Base-by-base conservation (phyloP, 1,284 basidiomycete genomes). In the Pyrrhoderma lamaoense region DNA sequence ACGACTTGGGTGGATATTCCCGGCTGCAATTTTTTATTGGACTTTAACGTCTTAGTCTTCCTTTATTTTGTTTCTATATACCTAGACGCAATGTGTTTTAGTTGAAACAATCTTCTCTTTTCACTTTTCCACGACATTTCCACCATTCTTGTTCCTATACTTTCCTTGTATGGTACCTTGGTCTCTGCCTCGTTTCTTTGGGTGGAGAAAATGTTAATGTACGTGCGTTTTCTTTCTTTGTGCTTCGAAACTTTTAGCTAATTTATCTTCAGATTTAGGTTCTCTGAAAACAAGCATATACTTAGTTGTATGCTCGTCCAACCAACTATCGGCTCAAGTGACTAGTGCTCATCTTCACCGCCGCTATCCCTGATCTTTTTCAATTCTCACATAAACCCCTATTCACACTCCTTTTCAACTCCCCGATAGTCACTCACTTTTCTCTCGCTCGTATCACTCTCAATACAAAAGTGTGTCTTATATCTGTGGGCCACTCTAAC, bases 31-130 rank as follows among this genome's bases (percentile, higher is more conserved):
- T 23, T 19, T 18, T 27, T 46, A n/a, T 52, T 31, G 31, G 45
- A 27, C 51, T 52, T 35, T 44, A n/a, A 14, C 21, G 34, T 44
- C 21, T 53, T 45, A 37, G 16, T 22, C 25, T 45, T 38, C 22
- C 31, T 8, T 38, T 25, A n/a, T 49, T 49, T 35, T 54, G 52
- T 50, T 50, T 54, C 39, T 31, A 50, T 52, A 47, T 50, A 54
- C 48, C 42, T 54, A 54, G 52, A 50, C 36, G 36, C 52, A 54
- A 40, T 54, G 52, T 54, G 52, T 42, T 49, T 54, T 54, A 54
- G 47, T 49, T n/a, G 40, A 47, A 53, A 47, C 42, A 45, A 45
- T 39, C 37, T 16, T 35, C 42, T 22, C n/a, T 40, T 38, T 42
- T 36, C 42, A 21, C 31, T 40, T 31, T 49, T 42, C 13, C 22